Conservation (phyloP, 768 basidiomycete species). For the Hydnomerulius pinastri region DNA sequence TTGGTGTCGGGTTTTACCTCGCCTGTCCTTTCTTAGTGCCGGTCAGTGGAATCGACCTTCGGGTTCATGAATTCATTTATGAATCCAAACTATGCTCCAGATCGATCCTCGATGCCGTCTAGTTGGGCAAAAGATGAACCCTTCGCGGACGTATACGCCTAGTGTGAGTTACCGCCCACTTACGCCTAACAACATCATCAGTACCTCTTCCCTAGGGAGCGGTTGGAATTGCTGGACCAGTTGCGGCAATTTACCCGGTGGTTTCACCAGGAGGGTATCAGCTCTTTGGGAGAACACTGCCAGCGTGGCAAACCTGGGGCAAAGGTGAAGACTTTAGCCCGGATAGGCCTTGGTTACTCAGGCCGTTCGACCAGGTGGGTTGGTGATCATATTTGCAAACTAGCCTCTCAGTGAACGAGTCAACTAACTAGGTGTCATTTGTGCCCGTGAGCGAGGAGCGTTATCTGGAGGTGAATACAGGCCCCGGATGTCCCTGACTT, state of each 20-base stretch:
- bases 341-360: constrained; percentile 58
- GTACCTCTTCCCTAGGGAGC: too few species aligned
- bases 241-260: constrained; percentile 66
- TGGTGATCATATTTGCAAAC: too few species aligned
- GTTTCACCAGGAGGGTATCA: constrained; percentile 70
- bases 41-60: constrained; percentile 33
- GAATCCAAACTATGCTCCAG: constrained; percentile 26
- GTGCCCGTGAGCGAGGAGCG: constrained; percentile 46
- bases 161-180: constrained; percentile 37
- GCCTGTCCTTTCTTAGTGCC: constrained; percentile 65
- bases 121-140: constrained; percentile 75
- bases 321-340: constrained; percentile 47
- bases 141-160: constrained; percentile 66
- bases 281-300: constrained; percentile 61
- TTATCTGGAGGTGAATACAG: constrained; percentile 47
- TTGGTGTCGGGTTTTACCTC: constrained; percentile 65
- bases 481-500: not conserved
- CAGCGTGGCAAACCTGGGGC: constrained; percentile 68
- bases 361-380: constrained; percentile 60
- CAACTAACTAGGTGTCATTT: constrained; percentile 47
- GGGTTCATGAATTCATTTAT: not conserved
- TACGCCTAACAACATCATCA: too few species aligned
- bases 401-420: not conserved
- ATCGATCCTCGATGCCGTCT: constrained; percentile 60
- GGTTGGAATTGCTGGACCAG: constrained; percentile 67